Evolutionary conservation across 352 stramenopile species (phyloP).

Genomic region (Globisporangium polare): DNA sequence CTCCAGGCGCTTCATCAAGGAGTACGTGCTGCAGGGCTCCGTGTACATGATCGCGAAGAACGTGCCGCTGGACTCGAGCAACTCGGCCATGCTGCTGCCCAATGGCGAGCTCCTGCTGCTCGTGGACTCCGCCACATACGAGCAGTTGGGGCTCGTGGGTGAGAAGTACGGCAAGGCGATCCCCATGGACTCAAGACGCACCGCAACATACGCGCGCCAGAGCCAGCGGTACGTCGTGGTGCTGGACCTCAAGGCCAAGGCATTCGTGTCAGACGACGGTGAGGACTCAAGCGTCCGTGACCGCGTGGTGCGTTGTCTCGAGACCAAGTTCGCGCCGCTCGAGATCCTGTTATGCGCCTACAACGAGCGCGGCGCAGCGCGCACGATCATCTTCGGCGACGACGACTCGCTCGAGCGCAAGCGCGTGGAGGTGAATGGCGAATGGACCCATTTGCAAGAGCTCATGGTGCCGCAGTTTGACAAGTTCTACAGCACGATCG

Average conservation of each 20-base stretch:
- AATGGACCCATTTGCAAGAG: conserved; percentile 33
- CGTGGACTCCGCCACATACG: conserved; percentile 61
- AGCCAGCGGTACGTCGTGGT: conserved; percentile 57
- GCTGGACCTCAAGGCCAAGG: conserved; percentile 51
- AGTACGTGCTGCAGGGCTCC: conserved; percentile 47
- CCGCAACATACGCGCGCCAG: conserved; percentile 20
- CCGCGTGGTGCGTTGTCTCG: conserved; percentile 42
- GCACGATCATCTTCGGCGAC: conserved; percentile 71
- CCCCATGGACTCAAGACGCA: conserved; percentile 14
- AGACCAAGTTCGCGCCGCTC: conserved; percentile 43
- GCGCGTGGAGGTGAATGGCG: conserved; percentile 59
- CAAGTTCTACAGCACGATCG: conserved; percentile 24
- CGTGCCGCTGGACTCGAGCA: conserved; percentile 49
- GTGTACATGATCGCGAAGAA: conserved; percentile 83
- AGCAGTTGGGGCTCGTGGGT: conserved; percentile 66
- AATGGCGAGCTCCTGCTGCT: conserved; percentile 67
- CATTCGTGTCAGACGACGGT: conserved; percentile 23
- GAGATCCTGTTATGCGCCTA: conserved; percentile 77
- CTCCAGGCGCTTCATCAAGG: conserved; percentile 46
- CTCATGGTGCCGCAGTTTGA: conserved; percentile 57
- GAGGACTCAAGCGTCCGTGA: conserved; percentile 18
- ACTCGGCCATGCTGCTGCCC: conserved; percentile 63
- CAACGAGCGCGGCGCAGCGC: conserved; percentile 51
- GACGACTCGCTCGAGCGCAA: conserved; percentile 55
- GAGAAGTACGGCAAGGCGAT: conserved; percentile 47